phyloP scores from a whole-genome alignment of 139 green algal genomes.

The Chlamydomonas schloesseri region DNA sequence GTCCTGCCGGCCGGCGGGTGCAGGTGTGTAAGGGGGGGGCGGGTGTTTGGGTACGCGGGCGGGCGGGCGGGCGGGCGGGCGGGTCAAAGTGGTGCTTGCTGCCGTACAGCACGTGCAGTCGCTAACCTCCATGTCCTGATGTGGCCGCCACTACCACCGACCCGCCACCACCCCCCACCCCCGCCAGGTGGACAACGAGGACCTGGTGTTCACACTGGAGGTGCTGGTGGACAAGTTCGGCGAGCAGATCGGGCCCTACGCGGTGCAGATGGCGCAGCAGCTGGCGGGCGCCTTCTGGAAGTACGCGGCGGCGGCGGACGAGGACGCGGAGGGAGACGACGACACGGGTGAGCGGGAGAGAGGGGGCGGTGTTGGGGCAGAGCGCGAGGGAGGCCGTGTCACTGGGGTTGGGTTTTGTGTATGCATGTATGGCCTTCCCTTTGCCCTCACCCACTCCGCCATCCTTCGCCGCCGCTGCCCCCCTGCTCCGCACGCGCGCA shows the following conservation, averaged over 20 bases:
- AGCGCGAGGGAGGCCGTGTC: not conserved
- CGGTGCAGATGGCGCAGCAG: conserved; percentile 81
- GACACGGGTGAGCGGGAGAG: conserved; percentile 41
- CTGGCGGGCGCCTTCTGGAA: conserved; percentile 77
- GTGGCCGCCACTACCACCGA: no score
- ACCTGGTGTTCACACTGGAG: conserved; percentile 95
- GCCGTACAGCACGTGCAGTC: no score
- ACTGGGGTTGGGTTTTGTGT: no score
- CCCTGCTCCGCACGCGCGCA: not conserved
- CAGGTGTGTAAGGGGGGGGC: no score
- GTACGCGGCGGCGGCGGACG: conserved; percentile 63
- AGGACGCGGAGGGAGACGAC: conserved; percentile 69
- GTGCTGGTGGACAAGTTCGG: conserved; percentile 96
- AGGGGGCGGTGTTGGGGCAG: not conserved
- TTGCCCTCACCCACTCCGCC: no score
- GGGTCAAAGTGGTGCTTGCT: no score
- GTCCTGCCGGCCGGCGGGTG: no score
- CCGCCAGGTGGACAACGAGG: conserved; percentile 88
- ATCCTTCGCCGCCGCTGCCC: not conserved
- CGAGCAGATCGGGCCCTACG: conserved; percentile 94
- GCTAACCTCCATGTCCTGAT: no score
- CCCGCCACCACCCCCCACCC: no score
- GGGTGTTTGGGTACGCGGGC: no score
- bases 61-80: no score
- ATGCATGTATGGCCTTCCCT: no score